phyloP scores from a whole-genome alignment of 257 asterid genomes.

The Gentiana straminea region DNA sequence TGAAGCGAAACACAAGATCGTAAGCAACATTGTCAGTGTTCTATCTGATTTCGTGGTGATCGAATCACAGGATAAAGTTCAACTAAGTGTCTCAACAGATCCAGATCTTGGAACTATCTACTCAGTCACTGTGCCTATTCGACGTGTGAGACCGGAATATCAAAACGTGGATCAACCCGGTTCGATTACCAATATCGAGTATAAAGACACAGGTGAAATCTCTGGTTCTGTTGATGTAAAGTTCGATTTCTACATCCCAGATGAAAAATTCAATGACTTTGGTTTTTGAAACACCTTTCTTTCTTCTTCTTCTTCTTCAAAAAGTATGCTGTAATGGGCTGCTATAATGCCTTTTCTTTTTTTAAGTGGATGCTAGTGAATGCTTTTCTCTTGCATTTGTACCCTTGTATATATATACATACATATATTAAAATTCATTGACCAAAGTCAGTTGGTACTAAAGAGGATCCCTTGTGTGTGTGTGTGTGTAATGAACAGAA shows the following conservation, averaged over 20 bases:
- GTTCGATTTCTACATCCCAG: conserved; percentile 77
- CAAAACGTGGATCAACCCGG: conserved; percentile 70
- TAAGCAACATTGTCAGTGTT: conserved; percentile 61
- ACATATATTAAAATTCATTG: no score
- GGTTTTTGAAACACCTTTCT: conserved; percentile 12
- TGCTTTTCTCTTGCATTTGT: no score
- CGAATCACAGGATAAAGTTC: conserved; percentile 89
- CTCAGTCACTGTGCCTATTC: conserved; percentile 79
- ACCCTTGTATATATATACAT: no score
- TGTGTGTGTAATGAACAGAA: no score
- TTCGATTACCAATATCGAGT: conserved; percentile 63
- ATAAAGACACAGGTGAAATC: conserved; percentile 60
- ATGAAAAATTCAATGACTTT: conserved; percentile 31
- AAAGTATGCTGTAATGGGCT: neutral
- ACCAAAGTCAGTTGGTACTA: no score
- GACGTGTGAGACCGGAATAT: conserved; percentile 55
- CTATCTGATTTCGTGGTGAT: conserved; percentile 89
- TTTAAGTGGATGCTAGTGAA: no score
- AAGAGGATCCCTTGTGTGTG: no score
- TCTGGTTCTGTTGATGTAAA: conserved; percentile 93
- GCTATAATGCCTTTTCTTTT: no score
- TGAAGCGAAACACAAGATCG: conserved; percentile 85
- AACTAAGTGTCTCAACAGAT: conserved; percentile 75
- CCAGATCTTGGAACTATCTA: conserved; percentile 80
- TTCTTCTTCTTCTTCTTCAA: neutral